Conservation (phyloP, 106 monocot species). For the Hemerocallis citrina region DNA sequence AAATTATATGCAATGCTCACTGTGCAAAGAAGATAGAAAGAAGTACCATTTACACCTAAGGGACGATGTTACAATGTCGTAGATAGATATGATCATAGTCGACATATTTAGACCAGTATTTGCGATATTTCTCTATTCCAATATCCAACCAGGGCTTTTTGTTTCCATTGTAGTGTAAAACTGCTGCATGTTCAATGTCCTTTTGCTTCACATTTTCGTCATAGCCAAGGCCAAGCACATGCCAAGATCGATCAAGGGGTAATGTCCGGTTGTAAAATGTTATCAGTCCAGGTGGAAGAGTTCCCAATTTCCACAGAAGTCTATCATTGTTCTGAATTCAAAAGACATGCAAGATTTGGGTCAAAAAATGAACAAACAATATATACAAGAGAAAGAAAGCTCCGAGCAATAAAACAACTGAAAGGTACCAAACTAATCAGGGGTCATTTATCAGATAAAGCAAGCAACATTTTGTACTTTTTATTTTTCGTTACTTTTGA, state of each 20-base stretch:
- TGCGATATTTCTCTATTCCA: slow-evolving; percentile 46
- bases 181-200: slow-evolving; percentile 46
- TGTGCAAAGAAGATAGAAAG: not conserved
- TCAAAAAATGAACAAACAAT: not conserved
- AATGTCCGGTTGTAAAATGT: slow-evolving; percentile 58
- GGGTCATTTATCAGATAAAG: too few species aligned
- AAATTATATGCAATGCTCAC: too few species aligned
- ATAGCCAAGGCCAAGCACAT: slow-evolving; percentile 68
- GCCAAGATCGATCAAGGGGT: slow-evolving; percentile 51
- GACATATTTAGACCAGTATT: slow-evolving; percentile 59
- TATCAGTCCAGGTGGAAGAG: slow-evolving; percentile 68
- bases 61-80: slow-evolving; percentile 59
- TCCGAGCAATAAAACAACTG: too few species aligned
- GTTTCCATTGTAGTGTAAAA: slow-evolving; percentile 82
- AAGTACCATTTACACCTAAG: slow-evolving; percentile 11
- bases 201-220: slow-evolving; percentile 34
- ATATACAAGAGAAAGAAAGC: too few species aligned
- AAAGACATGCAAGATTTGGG: not conserved
- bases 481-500: too few species aligned
- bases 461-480: too few species aligned
- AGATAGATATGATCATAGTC: slow-evolving; percentile 46
- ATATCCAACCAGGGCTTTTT: slow-evolving; percentile 85
- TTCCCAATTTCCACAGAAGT: slow-evolving; percentile 63
- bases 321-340: slow-evolving; percentile 53
- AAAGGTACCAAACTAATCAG: too few species aligned